Evolutionary conservation across 2,329 filamentous ascomycete species (phyloP).

Genomic region (Aphanoascus verrucosus): DNA sequence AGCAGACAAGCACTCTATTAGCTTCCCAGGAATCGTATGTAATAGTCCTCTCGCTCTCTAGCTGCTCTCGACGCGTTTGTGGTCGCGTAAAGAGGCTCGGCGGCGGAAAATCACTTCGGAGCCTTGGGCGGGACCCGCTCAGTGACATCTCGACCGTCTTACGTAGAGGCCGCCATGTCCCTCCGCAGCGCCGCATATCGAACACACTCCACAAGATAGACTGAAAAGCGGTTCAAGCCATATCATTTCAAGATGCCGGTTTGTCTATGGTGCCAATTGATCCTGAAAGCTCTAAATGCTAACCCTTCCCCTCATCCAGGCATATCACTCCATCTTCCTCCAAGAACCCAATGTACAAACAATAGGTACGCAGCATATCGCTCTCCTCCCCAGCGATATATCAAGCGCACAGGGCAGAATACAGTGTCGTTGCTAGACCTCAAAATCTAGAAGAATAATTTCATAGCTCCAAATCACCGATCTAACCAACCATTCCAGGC

Average conservation of each 20-base stretch:
- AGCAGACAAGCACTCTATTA: no score
- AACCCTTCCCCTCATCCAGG: conserved; percentile 41
- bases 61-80: conserved; percentile 19
- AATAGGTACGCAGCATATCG: conserved; percentile 41
- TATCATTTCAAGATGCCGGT: conserved; percentile 38
- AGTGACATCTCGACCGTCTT: background rate
- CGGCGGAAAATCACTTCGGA: conserved; percentile 27
- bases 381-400: background rate
- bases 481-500: conserved; percentile 41
- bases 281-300: background rate
- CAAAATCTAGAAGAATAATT: no score
- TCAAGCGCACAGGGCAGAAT: background rate
- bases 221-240: background rate
- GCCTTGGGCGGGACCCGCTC: background rate
- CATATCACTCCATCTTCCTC: conserved; percentile 96
- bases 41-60: background rate
- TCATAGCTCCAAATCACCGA: no score
- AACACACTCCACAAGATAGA: background rate
- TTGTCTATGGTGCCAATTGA: conserved; percentile 18
- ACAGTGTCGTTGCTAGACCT: background rate
- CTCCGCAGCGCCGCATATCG: background rate
- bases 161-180: background rate
- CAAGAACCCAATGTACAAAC: conserved; percentile 61
- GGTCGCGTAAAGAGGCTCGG: conserved; percentile 35
- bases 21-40: background rate